Conservation (phyloP, 2,329 filamentous ascomycete species). For the Epichloe bromicola region DNA sequence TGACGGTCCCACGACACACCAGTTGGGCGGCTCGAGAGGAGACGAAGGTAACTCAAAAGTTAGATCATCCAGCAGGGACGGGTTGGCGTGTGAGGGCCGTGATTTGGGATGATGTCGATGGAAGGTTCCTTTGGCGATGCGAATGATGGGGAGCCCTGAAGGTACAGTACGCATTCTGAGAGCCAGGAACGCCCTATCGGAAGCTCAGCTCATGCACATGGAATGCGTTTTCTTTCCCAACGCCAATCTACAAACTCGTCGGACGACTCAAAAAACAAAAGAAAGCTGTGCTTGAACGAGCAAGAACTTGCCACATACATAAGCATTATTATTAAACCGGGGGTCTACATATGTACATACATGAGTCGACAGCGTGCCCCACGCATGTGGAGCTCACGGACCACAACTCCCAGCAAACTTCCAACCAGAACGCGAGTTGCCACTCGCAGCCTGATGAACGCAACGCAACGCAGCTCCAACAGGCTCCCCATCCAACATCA, state of each 20-base stretch:
- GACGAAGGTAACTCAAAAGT: slow-evolving; percentile 55
- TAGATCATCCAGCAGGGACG: slow-evolving; percentile 59
- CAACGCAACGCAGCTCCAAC: slow-evolving; percentile 3
- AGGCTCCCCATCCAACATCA: not conserved
- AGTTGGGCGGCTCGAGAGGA: slow-evolving; percentile 44
- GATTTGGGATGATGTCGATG: slow-evolving; percentile 60
- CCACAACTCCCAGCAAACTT: not conserved
- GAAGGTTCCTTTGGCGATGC: slow-evolving; percentile 69
- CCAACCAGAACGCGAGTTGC: slow-evolving; percentile 14
- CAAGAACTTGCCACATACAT: no score
- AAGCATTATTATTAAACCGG: no score
- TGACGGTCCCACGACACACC: slow-evolving; percentile 74
- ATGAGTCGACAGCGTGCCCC: no score
- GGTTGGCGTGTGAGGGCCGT: slow-evolving; percentile 41
- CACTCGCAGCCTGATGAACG: slow-evolving; percentile 13
- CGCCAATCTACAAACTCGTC: no score
- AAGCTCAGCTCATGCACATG: no score
- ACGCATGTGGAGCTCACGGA: not conserved
- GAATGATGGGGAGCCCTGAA: slow-evolving; percentile 46
- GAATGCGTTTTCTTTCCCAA: no score
- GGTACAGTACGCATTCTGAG: slow-evolving; percentile 1
- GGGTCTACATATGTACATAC: no score
- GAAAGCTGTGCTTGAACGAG: no score
- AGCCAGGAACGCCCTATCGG: no score
- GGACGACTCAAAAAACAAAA: no score